Evolutionary conservation across 805 yeast genomes (phyloP).

Genomic region (Diddensiella santjacobensis): DNA sequence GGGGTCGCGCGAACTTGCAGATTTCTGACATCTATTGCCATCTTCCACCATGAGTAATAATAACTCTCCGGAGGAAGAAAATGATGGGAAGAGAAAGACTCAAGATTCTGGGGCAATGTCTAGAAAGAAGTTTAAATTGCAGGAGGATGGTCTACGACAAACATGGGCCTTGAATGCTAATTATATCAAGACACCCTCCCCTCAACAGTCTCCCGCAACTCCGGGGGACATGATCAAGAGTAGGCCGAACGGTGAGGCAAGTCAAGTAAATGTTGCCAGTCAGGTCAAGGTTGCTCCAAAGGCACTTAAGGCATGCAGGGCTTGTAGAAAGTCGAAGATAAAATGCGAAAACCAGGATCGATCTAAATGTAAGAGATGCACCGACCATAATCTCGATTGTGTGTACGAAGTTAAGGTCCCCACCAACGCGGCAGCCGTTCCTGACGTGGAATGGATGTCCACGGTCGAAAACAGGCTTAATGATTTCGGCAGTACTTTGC

Average conservation of each 20-base stretch:
- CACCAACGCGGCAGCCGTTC: constrained; percentile 18
- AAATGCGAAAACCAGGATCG: constrained; percentile 50
- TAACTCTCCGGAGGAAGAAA: not conserved
- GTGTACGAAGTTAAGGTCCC: constrained; percentile 55
- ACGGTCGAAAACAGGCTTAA: constrained; percentile 40
- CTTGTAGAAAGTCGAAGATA: constrained; percentile 60
- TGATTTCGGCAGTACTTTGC: constrained; percentile 40
- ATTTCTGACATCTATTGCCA: too few relatives aligned
- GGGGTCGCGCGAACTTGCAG: too few relatives aligned
- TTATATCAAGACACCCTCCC: not conserved
- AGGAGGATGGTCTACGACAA: not conserved
- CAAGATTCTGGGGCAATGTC: not conserved
- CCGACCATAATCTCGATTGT: constrained; percentile 49
- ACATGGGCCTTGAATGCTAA: not conserved
- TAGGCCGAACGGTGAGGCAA: constrained; percentile 8
- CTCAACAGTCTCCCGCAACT: not conserved
- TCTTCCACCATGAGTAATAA: too few relatives aligned
- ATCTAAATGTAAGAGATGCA: constrained; percentile 58
- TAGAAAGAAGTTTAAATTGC: not conserved
- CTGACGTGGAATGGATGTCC: constrained; percentile 32
- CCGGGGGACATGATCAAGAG: not conserved
- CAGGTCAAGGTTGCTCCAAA: constrained; percentile 8
- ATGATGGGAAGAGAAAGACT: not conserved
- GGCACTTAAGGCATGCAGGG: constrained; percentile 52
- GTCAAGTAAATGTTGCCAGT: constrained; percentile 13